Evolutionary conservation across 1,139 yeast genomes (phyloP), one percentile per base, ranked within the genome.

Genomic region (Candida buenavistaensis): DNA sequence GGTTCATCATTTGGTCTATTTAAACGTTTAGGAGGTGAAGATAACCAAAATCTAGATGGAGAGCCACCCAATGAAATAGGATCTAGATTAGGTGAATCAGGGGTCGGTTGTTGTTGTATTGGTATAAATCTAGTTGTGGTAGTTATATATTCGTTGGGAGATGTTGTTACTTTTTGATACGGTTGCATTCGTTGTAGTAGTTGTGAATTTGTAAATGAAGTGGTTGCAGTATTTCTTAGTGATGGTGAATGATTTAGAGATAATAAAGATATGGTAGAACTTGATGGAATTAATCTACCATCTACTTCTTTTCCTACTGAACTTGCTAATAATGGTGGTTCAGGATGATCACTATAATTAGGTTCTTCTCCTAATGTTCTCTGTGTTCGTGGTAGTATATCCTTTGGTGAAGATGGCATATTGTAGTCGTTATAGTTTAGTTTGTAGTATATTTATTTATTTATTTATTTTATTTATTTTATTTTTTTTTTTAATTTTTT

Each of bases 21-120:
- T 17, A 57, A 36, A 2, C 64, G 54, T 23, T 59, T 43, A 6
- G 82, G 80, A 1, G 81, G 81, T 0, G 73, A 67, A 13, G 71
- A 62, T 27, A 77, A 55, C 70, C 78, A 72, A 44, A 76, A 74
- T 32, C 76, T 54, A 5, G 80, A 74, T 1, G 82, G 82, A 3
- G 80, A 74, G 1, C 77, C 78, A 3, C 75, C 74, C 13, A 76
- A 36, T 3, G 80, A 75, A 1, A 72, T 64, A 2, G 82, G 81
- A 36, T 64, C 71, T 38, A 76, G 55, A 40, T 61, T 64, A 1
- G 82, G 82, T 2, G 79, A 73, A 39, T 72, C 79, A 0, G 82
- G 80, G 3, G 58, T 55, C 23, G 6, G 12, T 16, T 17, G 19
- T 28, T 19, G 31, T 3, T 25, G 32, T 20, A 26, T 27, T 38